These are phyloP conservation scores for Triticum aestivum DNA, from an alignment of 176 grass and related monocot species.

Conservation along the genomic window IWGSC_CS_RefSeq_v2.1 NC_057808.1:553768049-553768548, in stretches of 20 bases:
- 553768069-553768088: neutral
- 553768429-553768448: neutral
- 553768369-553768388: neutral
- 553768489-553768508: conserved; percentile 52
- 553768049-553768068: neutral
- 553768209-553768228: neutral
- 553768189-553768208: conserved; percentile 14
- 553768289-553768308: neutral
- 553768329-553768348: conserved; percentile 12
- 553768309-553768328: conserved; percentile 9
- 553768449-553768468: neutral
- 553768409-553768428: neutral
- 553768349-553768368: neutral
- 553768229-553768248: neutral
- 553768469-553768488: conserved; percentile 36
- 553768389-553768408: neutral
- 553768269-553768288: conserved; percentile 27
- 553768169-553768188: conserved; percentile 5
- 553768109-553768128: conserved; percentile 22
- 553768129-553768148: neutral
- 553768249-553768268: conserved; percentile 10
- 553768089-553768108: neutral
- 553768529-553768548: neutral
- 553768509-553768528: conserved; percentile 1
- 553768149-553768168: neutral